Evolutionary conservation across 2,329 filamentous ascomycete genomes (phyloP).

Genomic region (Anthostomella pinea): DNA sequence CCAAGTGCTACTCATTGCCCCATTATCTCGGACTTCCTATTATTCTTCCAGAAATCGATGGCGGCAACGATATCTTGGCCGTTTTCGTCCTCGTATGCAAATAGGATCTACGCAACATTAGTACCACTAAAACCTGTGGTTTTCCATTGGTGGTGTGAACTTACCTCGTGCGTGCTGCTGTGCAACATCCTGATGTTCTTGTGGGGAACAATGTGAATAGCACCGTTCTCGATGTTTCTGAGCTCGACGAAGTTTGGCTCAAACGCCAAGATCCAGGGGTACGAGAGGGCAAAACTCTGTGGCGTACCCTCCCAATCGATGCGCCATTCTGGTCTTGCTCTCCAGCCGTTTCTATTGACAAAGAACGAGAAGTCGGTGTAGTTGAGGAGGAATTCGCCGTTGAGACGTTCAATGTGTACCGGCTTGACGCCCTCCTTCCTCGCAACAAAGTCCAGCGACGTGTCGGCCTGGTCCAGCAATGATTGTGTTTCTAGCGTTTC

Average conservation of each 20-base stretch:
- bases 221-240: conserved; percentile 88
- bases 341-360: conserved; percentile 97
- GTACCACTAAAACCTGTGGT: conserved; percentile 8
- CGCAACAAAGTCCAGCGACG: conserved; percentile 93
- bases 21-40: conserved; percentile 45
- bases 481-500: conserved; percentile 98
- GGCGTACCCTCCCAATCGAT: conserved; percentile 97
- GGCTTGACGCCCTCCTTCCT: conserved; percentile 90
- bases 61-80: conserved; percentile 93
- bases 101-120: conserved; percentile 69
- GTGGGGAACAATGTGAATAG: conserved; percentile 92
- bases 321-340: conserved; percentile 91
- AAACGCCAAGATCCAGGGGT: conserved; percentile 95
- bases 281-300: conserved; percentile 87
- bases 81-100: conserved; percentile 93
- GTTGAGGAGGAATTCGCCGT: conserved; percentile 95
- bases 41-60: conserved; percentile 91
- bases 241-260: conserved; percentile 98
- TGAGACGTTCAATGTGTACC: conserved; percentile 95
- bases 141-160: conserved; percentile 26
- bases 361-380: conserved; percentile 99
- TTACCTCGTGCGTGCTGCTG: conserved; percentile 92
- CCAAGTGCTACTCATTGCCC: conserved; percentile 17
- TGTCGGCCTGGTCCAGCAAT: conserved; percentile 94
- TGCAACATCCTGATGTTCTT: conserved; percentile 98